Evolutionary conservation across 2,329 filamentous ascomycete species (phyloP).

Genomic region (Diaporthe sp.): DNA sequence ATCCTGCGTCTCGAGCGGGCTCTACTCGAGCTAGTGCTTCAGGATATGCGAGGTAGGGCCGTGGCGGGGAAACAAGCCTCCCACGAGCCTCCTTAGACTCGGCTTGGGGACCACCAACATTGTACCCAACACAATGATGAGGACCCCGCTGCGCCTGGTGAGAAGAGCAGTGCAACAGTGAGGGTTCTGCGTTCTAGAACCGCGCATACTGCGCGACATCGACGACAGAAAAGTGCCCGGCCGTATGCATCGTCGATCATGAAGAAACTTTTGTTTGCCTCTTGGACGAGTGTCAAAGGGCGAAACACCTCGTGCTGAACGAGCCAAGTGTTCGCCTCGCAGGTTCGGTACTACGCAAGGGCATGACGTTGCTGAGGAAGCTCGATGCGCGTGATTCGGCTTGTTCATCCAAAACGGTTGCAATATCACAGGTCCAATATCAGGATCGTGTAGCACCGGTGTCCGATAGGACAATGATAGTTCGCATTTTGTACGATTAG

Average conservation of each 20-base stretch:
- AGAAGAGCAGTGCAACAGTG: conserved; percentile 13
- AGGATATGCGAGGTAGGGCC: conserved; percentile 26
- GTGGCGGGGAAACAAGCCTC: conserved; percentile 19
- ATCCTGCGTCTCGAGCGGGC: conserved; percentile 9
- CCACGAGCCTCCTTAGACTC: conserved; percentile 18
- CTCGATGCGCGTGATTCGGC: neutral
- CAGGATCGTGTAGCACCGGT: neutral
- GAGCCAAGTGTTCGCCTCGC: conserved; percentile 8
- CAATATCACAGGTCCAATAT: conserved; percentile 20
- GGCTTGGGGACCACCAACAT: neutral
- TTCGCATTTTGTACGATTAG: conserved; percentile 9
- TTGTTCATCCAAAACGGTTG: conserved; percentile 23
- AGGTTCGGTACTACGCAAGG: neutral
- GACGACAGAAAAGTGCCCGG: neutral
- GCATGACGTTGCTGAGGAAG: neutral
- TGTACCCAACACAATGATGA: neutral
- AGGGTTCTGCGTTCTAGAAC: conserved; percentile 15
- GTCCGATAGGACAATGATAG: conserved; percentile 19
- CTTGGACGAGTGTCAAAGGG: conserved; percentile 1
- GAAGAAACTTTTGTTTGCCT: neutral
- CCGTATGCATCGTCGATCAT: conserved; percentile 14
- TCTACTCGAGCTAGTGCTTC: conserved; percentile 28
- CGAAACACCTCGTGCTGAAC: conserved; percentile 15
- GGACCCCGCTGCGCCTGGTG: neutral
- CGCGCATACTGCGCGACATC: conserved; percentile 20